A percentile compares a stretch with the other conserved stretches of the same genome.
phyloP scores from a whole-genome alignment of 768 basidiomycete species.

The Hemileccinum impolitum region DNA sequence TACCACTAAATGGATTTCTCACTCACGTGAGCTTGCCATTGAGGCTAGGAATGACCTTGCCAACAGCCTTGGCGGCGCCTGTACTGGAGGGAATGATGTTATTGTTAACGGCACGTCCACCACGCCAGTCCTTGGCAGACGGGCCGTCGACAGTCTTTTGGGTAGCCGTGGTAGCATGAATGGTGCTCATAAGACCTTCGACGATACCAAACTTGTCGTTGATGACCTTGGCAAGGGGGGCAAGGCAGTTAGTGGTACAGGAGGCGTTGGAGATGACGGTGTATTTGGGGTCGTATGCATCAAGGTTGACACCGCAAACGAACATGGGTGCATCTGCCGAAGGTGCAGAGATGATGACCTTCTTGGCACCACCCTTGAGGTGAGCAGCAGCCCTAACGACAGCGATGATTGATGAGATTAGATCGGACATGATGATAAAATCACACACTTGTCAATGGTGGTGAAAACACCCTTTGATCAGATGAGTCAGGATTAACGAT shows the following conservation, averaged over 20 bases:
- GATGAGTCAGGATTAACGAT: slow-evolving; percentile 5
- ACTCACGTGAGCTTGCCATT: slow-evolving; percentile 97
- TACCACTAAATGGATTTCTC: background rate
- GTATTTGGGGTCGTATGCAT: slow-evolving; percentile 84
- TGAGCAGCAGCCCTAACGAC: slow-evolving; percentile 75
- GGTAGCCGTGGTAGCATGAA: slow-evolving; percentile 95
- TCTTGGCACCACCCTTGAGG: slow-evolving; percentile 98
- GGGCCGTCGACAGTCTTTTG: slow-evolving; percentile 95
- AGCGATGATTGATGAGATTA: slow-evolving; percentile 5
- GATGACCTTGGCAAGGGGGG: slow-evolving; percentile 98
- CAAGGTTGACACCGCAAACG: slow-evolving; percentile 94
- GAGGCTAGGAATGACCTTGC: slow-evolving; percentile 93
- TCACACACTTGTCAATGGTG: slow-evolving; percentile 75
- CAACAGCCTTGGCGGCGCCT: slow-evolving; percentile 98
- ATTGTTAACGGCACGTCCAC: slow-evolving; percentile 91
- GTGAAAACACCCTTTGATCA: slow-evolving; percentile 86
- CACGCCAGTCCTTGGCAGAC: slow-evolving; percentile 95
- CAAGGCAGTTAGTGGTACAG: slow-evolving; percentile 99
- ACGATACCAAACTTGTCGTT: slow-evolving; percentile 95
- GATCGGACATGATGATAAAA: slow-evolving; percentile 1
- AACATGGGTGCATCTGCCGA: slow-evolving; percentile 97
- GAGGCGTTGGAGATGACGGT: slow-evolving; percentile 97
- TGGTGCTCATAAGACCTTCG: slow-evolving; percentile 98
- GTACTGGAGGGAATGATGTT: slow-evolving; percentile 99
- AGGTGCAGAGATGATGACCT: slow-evolving; percentile 98